Evolutionary conservation across 805 yeast species (phyloP).

Genomic region (Saccharomycopsis guyanensis): DNA sequence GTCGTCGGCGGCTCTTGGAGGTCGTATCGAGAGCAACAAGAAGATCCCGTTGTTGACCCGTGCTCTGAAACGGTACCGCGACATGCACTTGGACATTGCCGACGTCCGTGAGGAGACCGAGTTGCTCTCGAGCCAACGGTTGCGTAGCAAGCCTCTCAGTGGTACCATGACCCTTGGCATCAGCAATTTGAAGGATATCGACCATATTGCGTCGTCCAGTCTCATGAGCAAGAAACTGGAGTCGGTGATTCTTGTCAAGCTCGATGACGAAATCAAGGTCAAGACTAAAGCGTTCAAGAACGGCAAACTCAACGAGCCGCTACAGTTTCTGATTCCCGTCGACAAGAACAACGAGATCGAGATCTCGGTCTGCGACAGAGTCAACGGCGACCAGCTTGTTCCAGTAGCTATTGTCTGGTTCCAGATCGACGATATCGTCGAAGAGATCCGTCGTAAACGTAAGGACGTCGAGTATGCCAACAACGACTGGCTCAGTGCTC

Average conservation of each 20-base stretch:
- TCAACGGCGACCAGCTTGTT: slow-evolving; percentile 49
- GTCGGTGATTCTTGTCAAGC: slow-evolving; percentile 64
- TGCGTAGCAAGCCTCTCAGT: slow-evolving; percentile 74
- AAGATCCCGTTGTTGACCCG: slow-evolving; percentile 78
- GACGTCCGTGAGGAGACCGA: slow-evolving; percentile 62
- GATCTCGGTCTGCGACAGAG: slow-evolving; percentile 75
- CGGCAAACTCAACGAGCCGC: slow-evolving; percentile 76
- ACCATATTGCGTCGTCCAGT: slow-evolving; percentile 66
- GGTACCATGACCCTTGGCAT: slow-evolving; percentile 74
- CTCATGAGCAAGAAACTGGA: slow-evolving; percentile 74
- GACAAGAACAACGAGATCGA: slow-evolving; percentile 92
- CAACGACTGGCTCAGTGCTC: slow-evolving; percentile 86
- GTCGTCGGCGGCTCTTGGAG: slow-evolving; percentile 83
- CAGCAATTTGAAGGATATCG: slow-evolving; percentile 77
- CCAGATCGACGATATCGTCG: slow-evolving; percentile 82
- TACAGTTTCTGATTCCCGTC: slow-evolving; percentile 57
- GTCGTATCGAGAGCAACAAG: slow-evolving; percentile 74
- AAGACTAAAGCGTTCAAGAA: slow-evolving; percentile 66
- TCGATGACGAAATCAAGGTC: slow-evolving; percentile 82
- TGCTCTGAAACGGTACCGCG: slow-evolving; percentile 80
- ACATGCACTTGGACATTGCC: slow-evolving; percentile 64
- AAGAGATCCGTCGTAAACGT: slow-evolving; percentile 86
- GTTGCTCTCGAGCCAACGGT: slow-evolving; percentile 58
- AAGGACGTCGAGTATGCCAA: slow-evolving; percentile 64
- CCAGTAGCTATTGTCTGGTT: slow-evolving; percentile 96